Conservation (phyloP, 768 basidiomycete genomes). For the Holtermannia corniformis region DNA sequence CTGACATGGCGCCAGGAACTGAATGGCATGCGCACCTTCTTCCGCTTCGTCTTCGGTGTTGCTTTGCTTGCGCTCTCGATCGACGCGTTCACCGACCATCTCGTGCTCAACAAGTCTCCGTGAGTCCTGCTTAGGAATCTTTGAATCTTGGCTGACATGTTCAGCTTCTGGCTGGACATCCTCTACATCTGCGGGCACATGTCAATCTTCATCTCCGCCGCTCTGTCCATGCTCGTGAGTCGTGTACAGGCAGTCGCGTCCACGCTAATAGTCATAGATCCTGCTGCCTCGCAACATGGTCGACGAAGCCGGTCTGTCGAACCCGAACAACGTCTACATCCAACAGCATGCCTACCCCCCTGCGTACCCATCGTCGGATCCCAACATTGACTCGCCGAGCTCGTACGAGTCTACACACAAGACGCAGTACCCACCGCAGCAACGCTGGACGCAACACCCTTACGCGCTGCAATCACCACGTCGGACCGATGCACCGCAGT, state of each 20-base stretch:
- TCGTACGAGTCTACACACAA: neutral
- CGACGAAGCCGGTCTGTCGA: constrained; percentile 8
- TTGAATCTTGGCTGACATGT: neutral
- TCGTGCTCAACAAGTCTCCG: constrained; percentile 16
- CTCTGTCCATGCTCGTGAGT: constrained; percentile 25
- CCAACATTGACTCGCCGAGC: neutral
- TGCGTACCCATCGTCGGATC: neutral
- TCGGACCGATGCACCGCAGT: neutral
- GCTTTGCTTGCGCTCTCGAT: constrained; percentile 17
- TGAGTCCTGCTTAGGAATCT: constrained; percentile 4
- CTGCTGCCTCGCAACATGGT: constrained; percentile 22
- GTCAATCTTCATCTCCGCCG: constrained; percentile 22
- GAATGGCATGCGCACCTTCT: constrained; percentile 19
- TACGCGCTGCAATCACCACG: neutral
- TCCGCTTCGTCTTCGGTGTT: constrained; percentile 19
- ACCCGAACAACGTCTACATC: constrained; percentile 17
- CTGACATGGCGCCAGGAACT: no score
- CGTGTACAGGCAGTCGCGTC: neutral
- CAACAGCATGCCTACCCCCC: constrained; percentile 6
- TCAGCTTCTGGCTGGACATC: constrained; percentile 21
- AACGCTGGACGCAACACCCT: neutral
- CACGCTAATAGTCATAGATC: constrained; percentile 13
- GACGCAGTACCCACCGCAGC: neutral
- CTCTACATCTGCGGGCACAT: constrained; percentile 15
- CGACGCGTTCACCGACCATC: constrained; percentile 20